A percentile compares a stretch with the other conserved stretches of the same genome.
Evolutionary conservation across 805 yeast genomes (phyloP).

Genomic region (Candida nonsorbophila): DNA sequence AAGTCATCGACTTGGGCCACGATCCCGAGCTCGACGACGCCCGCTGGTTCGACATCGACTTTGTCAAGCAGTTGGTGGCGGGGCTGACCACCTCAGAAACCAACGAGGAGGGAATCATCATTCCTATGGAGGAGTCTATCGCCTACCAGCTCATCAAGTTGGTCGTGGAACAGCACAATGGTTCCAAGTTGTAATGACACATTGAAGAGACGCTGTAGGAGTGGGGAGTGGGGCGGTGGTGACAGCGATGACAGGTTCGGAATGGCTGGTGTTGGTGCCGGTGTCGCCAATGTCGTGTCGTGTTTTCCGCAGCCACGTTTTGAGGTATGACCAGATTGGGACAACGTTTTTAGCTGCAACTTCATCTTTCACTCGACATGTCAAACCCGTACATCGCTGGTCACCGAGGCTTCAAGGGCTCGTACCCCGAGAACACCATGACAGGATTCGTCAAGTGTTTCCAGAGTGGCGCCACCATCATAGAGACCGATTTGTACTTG

Average conservation of each 20-base stretch:
- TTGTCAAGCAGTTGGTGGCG: conserved; percentile 38
- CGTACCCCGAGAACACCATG: conserved; percentile 35
- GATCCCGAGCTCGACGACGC: conserved; percentile 88
- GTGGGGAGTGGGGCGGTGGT: too few species aligned
- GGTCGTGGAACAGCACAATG: conserved; percentile 22
- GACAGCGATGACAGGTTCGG: too few species aligned
- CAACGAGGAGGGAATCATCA: conserved; percentile 30
- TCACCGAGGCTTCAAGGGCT: conserved; percentile 39
- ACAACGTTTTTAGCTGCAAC: too few species aligned
- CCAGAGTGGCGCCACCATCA: conserved; percentile 29
- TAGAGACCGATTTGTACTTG: conserved; percentile 41
- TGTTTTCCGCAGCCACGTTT: too few species aligned
- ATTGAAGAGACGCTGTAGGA: too few species aligned
- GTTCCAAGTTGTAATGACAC: conserved; percentile 3
- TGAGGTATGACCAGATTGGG: too few species aligned
- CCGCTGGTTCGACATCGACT: conserved; percentile 67
- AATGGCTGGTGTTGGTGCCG: too few species aligned
- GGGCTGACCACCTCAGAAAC: conserved; percentile 14
- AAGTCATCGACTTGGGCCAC: conserved; percentile 63
- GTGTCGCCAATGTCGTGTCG: too few species aligned
- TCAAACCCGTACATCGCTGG: conserved; percentile 35
- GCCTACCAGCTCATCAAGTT: conserved; percentile 40
- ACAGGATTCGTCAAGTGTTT: conserved; percentile 31
- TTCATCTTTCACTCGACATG: too few species aligned
- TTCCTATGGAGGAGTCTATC: conserved; percentile 42